Conservation (phyloP, 164 flowering plant species). For the Echeveria elegans region DNA sequence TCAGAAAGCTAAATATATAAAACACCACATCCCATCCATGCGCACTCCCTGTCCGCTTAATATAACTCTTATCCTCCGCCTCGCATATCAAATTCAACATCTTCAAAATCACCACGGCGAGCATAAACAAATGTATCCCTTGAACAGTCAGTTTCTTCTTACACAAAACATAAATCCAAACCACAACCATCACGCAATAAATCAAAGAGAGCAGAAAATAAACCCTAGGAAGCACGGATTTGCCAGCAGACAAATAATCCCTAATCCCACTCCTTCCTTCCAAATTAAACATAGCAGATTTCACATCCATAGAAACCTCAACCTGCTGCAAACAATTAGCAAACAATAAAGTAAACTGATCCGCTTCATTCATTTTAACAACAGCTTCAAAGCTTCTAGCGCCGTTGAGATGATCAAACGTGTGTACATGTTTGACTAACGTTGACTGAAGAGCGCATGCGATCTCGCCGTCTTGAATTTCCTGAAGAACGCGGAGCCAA, state of each 20-base stretch:
- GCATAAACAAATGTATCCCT: slow-evolving; percentile 6
- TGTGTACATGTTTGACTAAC: slow-evolving; percentile 35
- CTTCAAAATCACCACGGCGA: no score
- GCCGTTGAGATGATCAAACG: slow-evolving; percentile 27
- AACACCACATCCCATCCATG: slow-evolving; percentile 79
- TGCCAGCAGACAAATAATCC: slow-evolving; percentile 80
- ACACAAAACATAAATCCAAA: slow-evolving; percentile 51
- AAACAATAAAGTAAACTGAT: slow-evolving; percentile 21
- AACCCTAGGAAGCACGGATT: slow-evolving; percentile 59
- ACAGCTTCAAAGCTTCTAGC: slow-evolving; percentile 6
- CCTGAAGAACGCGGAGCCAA: slow-evolving; percentile 66
- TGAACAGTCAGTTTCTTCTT: slow-evolving; percentile 57
- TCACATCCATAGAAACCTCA: slow-evolving; percentile 38
- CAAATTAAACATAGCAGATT: slow-evolving; percentile 50
- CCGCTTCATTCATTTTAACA: slow-evolving; percentile 22
- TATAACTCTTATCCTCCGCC: no score
- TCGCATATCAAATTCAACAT: no score
- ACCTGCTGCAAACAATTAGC: slow-evolving; percentile 57
- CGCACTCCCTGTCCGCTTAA: no score
- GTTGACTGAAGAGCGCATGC: slow-evolving; percentile 63
- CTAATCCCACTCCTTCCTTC: slow-evolving; percentile 31
- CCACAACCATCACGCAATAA: slow-evolving; percentile 34
- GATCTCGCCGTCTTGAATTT: slow-evolving; percentile 57
- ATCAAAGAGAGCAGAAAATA: slow-evolving; percentile 56
- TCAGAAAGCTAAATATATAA: slow-evolving; percentile 78